Percentiles rank a stretch among this genome's conserved stretches.
These are phyloP conservation scores for Apiospora malaysiana DNA, from an alignment of 2,329 filamentous ascomycete genomes.

Conservation along the genomic window DNA sequence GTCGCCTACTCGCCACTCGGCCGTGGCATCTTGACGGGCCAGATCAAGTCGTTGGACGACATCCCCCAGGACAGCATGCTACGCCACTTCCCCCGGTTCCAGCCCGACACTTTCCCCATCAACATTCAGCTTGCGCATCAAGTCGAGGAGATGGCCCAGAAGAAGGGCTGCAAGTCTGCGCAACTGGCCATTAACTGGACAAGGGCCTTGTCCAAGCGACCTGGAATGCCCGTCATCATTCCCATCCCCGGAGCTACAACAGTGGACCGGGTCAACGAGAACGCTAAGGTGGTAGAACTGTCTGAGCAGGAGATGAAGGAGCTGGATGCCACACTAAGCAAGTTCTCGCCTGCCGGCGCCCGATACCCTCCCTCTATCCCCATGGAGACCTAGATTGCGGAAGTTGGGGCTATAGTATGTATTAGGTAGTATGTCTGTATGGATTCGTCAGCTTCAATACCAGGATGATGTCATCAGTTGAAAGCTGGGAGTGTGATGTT, in stretches of 20 bases:
- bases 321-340: slow-evolving; percentile 55
- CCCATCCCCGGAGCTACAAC: slow-evolving; percentile 71
- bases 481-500: not conserved
- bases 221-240: slow-evolving; percentile 63
- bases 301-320: slow-evolving; percentile 55
- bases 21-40: slow-evolving; percentile 59
- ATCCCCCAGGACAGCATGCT: slow-evolving; percentile 58
- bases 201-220: slow-evolving; percentile 51
- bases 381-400: not conserved
- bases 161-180: slow-evolving; percentile 64
- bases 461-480: not conserved
- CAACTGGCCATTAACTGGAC: slow-evolving; percentile 74
- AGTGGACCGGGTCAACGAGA: slow-evolving; percentile 63
- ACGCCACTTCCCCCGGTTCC: slow-evolving; percentile 61
- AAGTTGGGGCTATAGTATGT: not conserved
- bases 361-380: slow-evolving; percentile 48
- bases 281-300: slow-evolving; percentile 56
- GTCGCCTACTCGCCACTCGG: slow-evolving; percentile 77
- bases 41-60: slow-evolving; percentile 58
- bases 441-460: not conserved
- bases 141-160: slow-evolving; percentile 61
- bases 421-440: not conserved
- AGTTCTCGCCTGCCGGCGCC: slow-evolving; percentile 53
- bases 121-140: slow-evolving; percentile 68
- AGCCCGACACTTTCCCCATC: slow-evolving; percentile 64